Base-by-base conservation (phyloP, 2,329 filamentous ascomycete genomes). In the Hypoxylon rubiginosum region DNA sequence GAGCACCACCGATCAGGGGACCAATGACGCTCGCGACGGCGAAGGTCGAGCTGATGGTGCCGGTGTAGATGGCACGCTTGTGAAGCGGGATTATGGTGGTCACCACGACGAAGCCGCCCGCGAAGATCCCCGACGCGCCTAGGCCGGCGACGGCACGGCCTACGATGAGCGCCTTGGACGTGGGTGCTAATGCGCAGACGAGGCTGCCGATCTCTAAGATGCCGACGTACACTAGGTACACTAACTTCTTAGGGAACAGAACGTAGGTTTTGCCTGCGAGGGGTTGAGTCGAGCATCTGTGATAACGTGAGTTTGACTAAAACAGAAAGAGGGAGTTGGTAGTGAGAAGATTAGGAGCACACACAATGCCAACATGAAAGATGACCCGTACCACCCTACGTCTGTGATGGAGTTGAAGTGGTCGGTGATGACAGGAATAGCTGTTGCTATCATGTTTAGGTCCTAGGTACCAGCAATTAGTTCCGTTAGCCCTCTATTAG, bases 321-420 rank as follows among this genome's bases (percentile, higher is more conserved):
- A n/a, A n/a, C n/a, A n/a, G n/a, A n/a, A n/a, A n/a, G n/a, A n/a
- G n/a, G n/a, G n/a, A n/a, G n/a, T n/a, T n/a, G n/a, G n/a, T n/a
- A n/a, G n/a, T n/a, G n/a, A n/a, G n/a, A n/a, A n/a, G n/a, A n/a
- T n/a, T n/a, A n/a, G n/a, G n/a, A 13, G 39, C 39, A 17, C 39
- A 43, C 46, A 49, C 13, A 17, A 19, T 28, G 7, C 46, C 13
- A 49, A 15, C 19, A 28, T 26, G 9, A 49, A 49, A 1, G 57
- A 28, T 1, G 57, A 45, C 3, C 60, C 59, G 19, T 67, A 67
- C 65, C 65, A 67, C 10, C 65, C 60, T 0, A 67, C 43, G 43
- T 67, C 65, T 15, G 24, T 21, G 43, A 52, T 62, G 1, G 65
- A 61, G 36, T 64, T 55, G 49, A 67, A 67, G 9, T 67, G 51